These are phyloP conservation scores for Metarhizium album DNA, from an alignment of 2,329 filamentous ascomycete species.

Conservation along the genomic window DNA sequence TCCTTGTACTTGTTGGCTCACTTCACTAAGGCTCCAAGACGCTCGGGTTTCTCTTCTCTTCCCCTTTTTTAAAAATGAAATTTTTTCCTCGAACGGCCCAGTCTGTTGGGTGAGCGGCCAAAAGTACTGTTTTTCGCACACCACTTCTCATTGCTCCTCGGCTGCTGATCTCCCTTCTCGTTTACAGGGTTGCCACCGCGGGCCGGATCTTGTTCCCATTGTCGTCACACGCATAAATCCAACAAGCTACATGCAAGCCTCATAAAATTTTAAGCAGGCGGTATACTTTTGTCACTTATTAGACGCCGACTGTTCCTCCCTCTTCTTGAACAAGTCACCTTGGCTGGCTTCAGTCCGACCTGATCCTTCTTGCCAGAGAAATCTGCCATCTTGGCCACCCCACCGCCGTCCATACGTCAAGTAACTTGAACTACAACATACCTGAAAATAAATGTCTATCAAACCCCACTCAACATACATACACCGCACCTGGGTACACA, in stretches of 20 bases:
- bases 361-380: not conserved
- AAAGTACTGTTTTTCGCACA: not conserved
- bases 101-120: too few relatives aligned
- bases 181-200: not conserved
- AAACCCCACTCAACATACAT: too few relatives aligned
- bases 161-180: not conserved
- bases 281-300: constrained; percentile 8
- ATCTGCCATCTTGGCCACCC: not conserved
- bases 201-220: not conserved
- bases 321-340: constrained; percentile 1
- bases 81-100: too few relatives aligned
- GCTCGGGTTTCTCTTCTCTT: too few relatives aligned
- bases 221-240: constrained; percentile 2
- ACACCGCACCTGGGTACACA: too few relatives aligned
- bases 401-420: not conserved
- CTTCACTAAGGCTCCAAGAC: not conserved
- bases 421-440: too few relatives aligned
- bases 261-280: constrained; percentile 3
- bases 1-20: not conserved
- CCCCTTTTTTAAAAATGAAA: too few relatives aligned
- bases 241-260: constrained; percentile 1
- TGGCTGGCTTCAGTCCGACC: constrained; percentile 1
- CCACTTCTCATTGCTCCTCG: not conserved
- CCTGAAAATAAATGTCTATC: too few relatives aligned
- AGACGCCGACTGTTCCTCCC: constrained; percentile 5